Evolutionary conservation across 371 early-diverging fungal genomes (phyloP).

Genomic region (Mucor mucedo): DNA sequence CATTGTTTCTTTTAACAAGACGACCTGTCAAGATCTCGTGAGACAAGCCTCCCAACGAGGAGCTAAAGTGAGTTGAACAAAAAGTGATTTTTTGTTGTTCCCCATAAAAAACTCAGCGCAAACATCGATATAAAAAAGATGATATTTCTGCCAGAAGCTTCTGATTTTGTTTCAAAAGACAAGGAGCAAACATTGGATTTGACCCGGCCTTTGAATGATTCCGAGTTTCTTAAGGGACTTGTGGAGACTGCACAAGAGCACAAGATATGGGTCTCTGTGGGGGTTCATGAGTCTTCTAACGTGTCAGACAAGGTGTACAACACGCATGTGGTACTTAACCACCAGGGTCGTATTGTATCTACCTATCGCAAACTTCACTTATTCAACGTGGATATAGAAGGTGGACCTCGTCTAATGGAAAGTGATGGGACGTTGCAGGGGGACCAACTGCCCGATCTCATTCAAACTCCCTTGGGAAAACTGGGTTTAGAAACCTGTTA

Average conservation of each 20-base stretch:
- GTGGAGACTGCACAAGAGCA: constrained; percentile 59
- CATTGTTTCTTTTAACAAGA: constrained; percentile 52
- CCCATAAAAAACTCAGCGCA: too few species aligned
- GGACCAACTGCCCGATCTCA: constrained; percentile 50
- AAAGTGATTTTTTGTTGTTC: background rate
- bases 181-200: constrained; percentile 53
- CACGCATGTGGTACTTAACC: constrained; percentile 71
- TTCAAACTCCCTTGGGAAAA: constrained; percentile 72
- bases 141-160: constrained; percentile 85
- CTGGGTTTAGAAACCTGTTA: constrained; percentile 81
- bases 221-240: constrained; percentile 62
- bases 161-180: constrained; percentile 76
- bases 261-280: constrained; percentile 77
- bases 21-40: constrained; percentile 59
- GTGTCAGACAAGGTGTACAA: constrained; percentile 55
- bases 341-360: constrained; percentile 59
- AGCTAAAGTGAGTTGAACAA: constrained; percentile 47
- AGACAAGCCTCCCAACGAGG: constrained; percentile 55
- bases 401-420: constrained; percentile 72
- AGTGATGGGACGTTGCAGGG: constrained; percentile 67
- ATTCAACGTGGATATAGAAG: constrained; percentile 73
- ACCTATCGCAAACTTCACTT: constrained; percentile 82
- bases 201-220: constrained; percentile 49
- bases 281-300: constrained; percentile 65
- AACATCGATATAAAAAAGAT: constrained; percentile 44